Evolutionary conservation across 2,329 filamentous ascomycete species (phyloP), one percentile per base, ranked within the genome.

Genomic region (Colletotrichum eleusines): DNA sequence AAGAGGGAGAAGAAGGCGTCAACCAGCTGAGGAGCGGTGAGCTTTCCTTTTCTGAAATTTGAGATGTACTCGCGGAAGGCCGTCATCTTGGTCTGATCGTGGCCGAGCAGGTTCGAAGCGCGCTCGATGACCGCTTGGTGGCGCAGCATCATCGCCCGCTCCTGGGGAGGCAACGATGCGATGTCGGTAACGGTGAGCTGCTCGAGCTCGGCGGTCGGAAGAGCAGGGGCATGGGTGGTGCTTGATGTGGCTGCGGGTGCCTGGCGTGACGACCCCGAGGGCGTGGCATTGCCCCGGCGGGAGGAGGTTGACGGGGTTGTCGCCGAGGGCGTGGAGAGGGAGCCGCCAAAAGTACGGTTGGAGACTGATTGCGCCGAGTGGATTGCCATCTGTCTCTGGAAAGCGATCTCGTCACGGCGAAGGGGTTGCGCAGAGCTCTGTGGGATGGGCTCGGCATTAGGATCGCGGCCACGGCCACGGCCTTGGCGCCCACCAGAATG

Each of bases 1-100:
- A 97, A 98, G 5, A 98, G 86, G 0, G 91, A 88, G 78, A 97
- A 97, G 81, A 98, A 94, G 0, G 90, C 89, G 74, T 98, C 94
- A 70, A 98, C 91, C 1, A 99, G 87, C 71, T 94, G 90, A 0
- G 90, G 85, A 0, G 94, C 92, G 0, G 90, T 88, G 63, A 94
- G 85, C n/a, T 85, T 83, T 23, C 89, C 91, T 57, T 87, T 89
- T 31, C 91, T 91, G 79, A 92, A 99, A 16, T 90, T 87, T 0
- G 94, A 97, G 60, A 99, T 91, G 74, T 92, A 89, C 28, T 85
- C 85, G 18, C 95, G 92, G 84, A 99, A 99, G 59, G 90, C 88
- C 61, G 85, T 83, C 60, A 98, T 84, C 80, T 97, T 98, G 44
- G 84, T 81, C 23, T 86, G 77, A 76, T 98, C 92, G 77, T 95